Evolutionary conservation across 2,329 filamentous ascomycete genomes (phyloP).

Genomic region (Aspergillus aculeatinus): DNA sequence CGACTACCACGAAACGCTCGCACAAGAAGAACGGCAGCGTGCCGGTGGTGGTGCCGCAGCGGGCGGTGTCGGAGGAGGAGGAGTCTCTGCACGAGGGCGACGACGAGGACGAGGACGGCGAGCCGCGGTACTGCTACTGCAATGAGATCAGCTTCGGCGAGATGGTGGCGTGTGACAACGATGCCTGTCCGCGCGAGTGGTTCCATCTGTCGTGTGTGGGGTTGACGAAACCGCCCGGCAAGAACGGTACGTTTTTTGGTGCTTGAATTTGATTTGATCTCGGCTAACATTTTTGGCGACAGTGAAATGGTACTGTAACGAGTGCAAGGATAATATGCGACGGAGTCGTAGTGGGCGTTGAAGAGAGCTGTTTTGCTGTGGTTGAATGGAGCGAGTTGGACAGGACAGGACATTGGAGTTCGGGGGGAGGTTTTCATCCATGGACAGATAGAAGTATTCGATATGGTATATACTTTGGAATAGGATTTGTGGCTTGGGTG

Average conservation of each 20-base stretch:
- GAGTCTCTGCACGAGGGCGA: slow-evolving; percentile 52
- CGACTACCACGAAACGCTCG: slow-evolving; percentile 30
- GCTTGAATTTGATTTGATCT: slow-evolving; percentile 1
- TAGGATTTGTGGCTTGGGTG: no score
- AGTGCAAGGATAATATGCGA: slow-evolving; percentile 68
- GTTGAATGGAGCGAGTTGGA: not conserved
- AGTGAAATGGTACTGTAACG: slow-evolving; percentile 82
- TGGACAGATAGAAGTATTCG: no score
- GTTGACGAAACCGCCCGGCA: slow-evolving; percentile 72
- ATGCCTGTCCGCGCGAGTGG: slow-evolving; percentile 73
- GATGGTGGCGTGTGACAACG: slow-evolving; percentile 79
- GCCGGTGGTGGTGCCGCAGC: slow-evolving; percentile 24
- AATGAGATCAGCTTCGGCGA: slow-evolving; percentile 78
- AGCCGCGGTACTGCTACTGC: slow-evolving; percentile 77
- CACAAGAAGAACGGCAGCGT: slow-evolving; percentile 34
- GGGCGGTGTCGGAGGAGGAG: slow-evolving; percentile 40
- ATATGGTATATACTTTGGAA: no score
- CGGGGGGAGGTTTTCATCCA: no score
- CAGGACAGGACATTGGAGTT: no score
- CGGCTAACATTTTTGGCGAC: slow-evolving; percentile 22
- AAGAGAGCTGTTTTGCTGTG: not conserved
- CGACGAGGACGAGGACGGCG: slow-evolving; percentile 65
- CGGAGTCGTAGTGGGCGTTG: slow-evolving; percentile 48
- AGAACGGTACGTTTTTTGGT: slow-evolving; percentile 61
- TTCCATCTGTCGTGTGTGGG: slow-evolving; percentile 82